Base-by-base conservation (phyloP, 495 filamentous ascomycete species). In the Bathelium albidoporum region DNA sequence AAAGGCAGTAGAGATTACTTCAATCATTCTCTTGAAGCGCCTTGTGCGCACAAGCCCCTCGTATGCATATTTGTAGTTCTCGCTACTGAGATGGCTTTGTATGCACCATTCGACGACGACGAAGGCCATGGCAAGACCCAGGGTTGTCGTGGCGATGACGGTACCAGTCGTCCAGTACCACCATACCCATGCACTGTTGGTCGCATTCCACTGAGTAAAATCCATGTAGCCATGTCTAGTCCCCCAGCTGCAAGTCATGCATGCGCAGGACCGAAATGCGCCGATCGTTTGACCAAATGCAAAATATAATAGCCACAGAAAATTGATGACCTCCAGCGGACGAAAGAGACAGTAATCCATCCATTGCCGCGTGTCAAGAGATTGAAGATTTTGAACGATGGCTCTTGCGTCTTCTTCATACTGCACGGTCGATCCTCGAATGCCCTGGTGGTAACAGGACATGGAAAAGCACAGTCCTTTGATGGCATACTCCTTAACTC, bases 91-190 rank as follows among this genome's bases (percentile, higher is more conserved):
- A 62, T 73, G 69, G 36, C 71, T 69, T 41, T 74, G 73, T 16
- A 67, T 68, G 63, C 71, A 75, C 67, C 70, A 75, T 59, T 75
- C 66, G 16, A 65, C 28, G 4, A 73, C 71, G 45, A 77, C 69
- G 64, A 75, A 77, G 18, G 66, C 62, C 61, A 77, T 70, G 5
- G 65, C 72, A 11, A 65, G 24, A 11, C 66, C 64, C 74, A 77
- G 72, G 29, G 71, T 62, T 11, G 65, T 52, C 24, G 64, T 61
- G 10, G 70, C 67, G 1, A 78, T 43, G 16, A 63, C 71, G 1
- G 68, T 75, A 5, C 68, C 76, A 26, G 32, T 49, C n/a, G 62
- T 68, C 76, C 76, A 77, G 62, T 74, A 76, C 20, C 62, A 32
- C 26, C 53, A 36, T 0, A 69, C 63, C 58, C 63, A 65, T 7